Percentiles rank a stretch among this genome's conserved stretches.
These are phyloP conservation scores for Candida awuae DNA, from an alignment of 805 yeast genomes.

Conservation along the genomic window DNA sequence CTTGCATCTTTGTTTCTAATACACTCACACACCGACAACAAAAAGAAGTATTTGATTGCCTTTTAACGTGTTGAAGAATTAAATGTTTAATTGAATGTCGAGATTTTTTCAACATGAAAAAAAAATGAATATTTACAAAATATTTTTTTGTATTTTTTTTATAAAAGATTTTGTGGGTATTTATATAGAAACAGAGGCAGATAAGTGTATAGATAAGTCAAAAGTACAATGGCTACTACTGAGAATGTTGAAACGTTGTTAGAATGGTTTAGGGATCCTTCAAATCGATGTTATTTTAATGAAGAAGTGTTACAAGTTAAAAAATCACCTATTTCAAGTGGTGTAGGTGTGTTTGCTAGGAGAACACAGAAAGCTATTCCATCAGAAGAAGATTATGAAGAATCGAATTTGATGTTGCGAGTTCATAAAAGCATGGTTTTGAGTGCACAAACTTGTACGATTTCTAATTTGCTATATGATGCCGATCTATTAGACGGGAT, in stretches of 20 bases:
- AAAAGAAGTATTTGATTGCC: no score
- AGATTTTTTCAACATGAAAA: no score
- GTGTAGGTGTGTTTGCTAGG: conserved; percentile 66
- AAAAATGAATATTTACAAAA: no score
- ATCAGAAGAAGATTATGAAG: conserved; percentile 27
- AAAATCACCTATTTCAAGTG: conserved; percentile 39
- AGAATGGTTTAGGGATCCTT: conserved; percentile 43
- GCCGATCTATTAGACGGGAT: conserved; percentile 49
- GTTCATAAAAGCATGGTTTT: conserved; percentile 55
- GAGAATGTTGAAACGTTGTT: conserved; percentile 26
- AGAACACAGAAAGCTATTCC: conserved; percentile 20
- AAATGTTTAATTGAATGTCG: no score
- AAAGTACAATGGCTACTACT: no score
- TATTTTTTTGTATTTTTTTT: no score
- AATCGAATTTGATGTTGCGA: conserved; percentile 36
- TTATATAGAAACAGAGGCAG: no score
- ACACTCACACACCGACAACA: no score
- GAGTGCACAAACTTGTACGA: conserved; percentile 48
- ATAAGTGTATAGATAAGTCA: no score
- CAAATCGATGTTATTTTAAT: conserved; percentile 48
- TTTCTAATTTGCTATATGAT: conserved; percentile 62
- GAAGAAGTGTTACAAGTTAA: conserved; percentile 36
- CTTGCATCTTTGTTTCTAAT: conserved; percentile 54
- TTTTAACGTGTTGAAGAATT: no score
- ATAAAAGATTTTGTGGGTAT: no score